Evolutionary conservation across 768 basidiomycete genomes (phyloP), one percentile per base, ranked within the genome.

Genomic region (Termitomyces sp.): DNA sequence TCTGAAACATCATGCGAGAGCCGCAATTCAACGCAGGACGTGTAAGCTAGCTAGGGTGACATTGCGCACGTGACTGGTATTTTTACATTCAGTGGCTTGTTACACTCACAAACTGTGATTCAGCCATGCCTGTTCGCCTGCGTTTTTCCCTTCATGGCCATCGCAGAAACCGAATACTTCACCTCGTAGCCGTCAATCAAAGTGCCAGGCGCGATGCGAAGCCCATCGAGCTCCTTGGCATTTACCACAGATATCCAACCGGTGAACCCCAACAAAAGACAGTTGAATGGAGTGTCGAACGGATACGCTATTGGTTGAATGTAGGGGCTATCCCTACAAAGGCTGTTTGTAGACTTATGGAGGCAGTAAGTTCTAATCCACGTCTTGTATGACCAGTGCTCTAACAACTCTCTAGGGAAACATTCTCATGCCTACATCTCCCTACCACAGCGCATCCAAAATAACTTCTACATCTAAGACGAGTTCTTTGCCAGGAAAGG

Each of bases 231-330:
- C 81, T 86, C 41, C 76, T 98, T 50, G 96, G 94, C 35, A 79
- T 89, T 50, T 97, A 90, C 76, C 79, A 92, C 71, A 94, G 93
- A 4, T 84, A 80, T 62, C 73, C 84, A 49, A 72, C 71, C 52
- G 77, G 69, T 18, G 81, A 78, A 40, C 71, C 78, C 59, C 71
- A 75, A 26, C 79, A 83, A 64, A 96, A 95, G 74, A 85, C 82
- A 36, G 78, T 98, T 57, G 82, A 88, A 65, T 98, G 95, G 95
- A 94, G 93, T 71, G 87, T 88, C 28, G 87, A 91, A 66, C 84
- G 96, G 69, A 92, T 98, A 70, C 80, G 81, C 59, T 93, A 91
- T 68, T 98, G 96, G 96, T 72, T 98, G 41, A 80, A 80, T 36
- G 84, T 88, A 18, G 95, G 95, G 0, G 96, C 96, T 36, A 71